Percentiles rank a stretch among this genome's conserved stretches.
These are phyloP conservation scores for Hypoxylon sp. DNA, from an alignment of 2,329 filamentous ascomycete genomes.

Conservation along the genomic window DNA sequence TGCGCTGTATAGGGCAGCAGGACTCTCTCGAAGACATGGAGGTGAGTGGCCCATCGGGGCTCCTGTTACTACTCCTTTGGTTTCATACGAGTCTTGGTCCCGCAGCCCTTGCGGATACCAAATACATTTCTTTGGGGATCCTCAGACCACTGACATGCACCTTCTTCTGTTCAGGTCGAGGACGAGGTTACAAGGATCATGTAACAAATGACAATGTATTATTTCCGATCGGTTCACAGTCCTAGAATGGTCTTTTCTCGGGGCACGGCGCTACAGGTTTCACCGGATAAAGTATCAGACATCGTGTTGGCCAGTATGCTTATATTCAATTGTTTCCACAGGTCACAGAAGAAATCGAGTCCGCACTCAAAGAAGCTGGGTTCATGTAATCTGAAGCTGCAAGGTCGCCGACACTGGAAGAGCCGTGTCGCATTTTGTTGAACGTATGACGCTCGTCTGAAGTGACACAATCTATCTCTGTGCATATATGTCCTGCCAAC, in stretches of 20 bases:
- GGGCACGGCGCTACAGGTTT: slow-evolving; percentile 43
- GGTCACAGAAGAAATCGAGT: slow-evolving; percentile 56
- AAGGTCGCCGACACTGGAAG: slow-evolving; percentile 16
- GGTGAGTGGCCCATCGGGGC: slow-evolving; percentile 73
- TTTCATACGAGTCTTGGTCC: slow-evolving; percentile 41
- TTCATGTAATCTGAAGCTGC: slow-evolving; percentile 55
- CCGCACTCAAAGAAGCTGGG: slow-evolving; percentile 59
- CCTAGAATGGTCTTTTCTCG: slow-evolving; percentile 32
- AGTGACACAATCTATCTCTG: slow-evolving; percentile 32
- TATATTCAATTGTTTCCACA: slow-evolving; percentile 52
- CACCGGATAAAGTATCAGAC: slow-evolving; percentile 42
- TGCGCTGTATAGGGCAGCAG: slow-evolving; percentile 96
- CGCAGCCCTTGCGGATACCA: slow-evolving; percentile 22
- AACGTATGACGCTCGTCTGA: slow-evolving; percentile 31
- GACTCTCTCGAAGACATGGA: slow-evolving; percentile 99
- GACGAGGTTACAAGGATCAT: slow-evolving; percentile 93
- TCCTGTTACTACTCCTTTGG: slow-evolving; percentile 26
- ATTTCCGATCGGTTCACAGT: slow-evolving; percentile 43
- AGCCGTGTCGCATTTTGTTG: slow-evolving; percentile 29
- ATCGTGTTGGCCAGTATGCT: slow-evolving; percentile 51
- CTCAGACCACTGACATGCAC: slow-evolving; percentile 67
- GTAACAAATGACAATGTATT: slow-evolving; percentile 65
- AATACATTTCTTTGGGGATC: slow-evolving; percentile 32
- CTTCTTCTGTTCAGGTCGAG: slow-evolving; percentile 77
- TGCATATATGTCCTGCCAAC: slow-evolving; percentile 12